Conservation (phyloP, 169 alveolate genomes). For the Plasmodium malariae region DNA sequence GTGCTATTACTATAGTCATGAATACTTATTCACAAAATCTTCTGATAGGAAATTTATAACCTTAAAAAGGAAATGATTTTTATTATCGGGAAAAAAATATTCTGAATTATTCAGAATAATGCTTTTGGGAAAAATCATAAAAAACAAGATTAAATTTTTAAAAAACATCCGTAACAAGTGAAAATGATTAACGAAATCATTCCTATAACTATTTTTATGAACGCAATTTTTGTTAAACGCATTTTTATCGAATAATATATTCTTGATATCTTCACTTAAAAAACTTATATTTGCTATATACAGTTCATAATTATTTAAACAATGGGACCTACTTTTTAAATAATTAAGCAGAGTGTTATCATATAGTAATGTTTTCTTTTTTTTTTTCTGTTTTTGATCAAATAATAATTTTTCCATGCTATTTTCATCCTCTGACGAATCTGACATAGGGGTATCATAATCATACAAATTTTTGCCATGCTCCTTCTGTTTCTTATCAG, state of each 20-base stretch:
- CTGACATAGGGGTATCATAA: not conserved
- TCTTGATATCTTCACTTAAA: constrained; percentile 13
- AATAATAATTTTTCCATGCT: constrained; percentile 22
- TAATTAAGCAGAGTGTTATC: constrained; percentile 50
- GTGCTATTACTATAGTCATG: no score
- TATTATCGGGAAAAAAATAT: constrained; percentile 31
- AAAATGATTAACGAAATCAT: constrained; percentile 30
- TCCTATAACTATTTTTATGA: not conserved
- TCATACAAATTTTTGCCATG: not conserved
- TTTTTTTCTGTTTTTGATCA: constrained; percentile 36
- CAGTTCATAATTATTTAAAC: constrained; percentile 53
- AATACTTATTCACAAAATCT: constrained; percentile 27
- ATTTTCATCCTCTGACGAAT: not conserved
- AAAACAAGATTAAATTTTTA: constrained; percentile 47
- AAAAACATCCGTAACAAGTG: constrained; percentile 42
- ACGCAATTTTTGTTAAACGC: not conserved
- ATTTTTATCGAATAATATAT: constrained; percentile 1
- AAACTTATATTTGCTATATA: constrained; percentile 48
- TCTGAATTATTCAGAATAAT: constrained; percentile 29
- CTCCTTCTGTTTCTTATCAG: constrained; percentile 10
- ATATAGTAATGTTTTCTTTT: constrained; percentile 56
- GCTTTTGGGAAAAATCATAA: constrained; percentile 55
- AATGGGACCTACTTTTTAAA: constrained; percentile 30
- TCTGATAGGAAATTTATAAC: constrained; percentile 32
- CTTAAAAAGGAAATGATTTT: constrained; percentile 23